These are phyloP conservation scores for Alternaria conjuncta DNA, from an alignment of 2,329 filamentous ascomycete species.

Conservation along the genomic window DNA sequence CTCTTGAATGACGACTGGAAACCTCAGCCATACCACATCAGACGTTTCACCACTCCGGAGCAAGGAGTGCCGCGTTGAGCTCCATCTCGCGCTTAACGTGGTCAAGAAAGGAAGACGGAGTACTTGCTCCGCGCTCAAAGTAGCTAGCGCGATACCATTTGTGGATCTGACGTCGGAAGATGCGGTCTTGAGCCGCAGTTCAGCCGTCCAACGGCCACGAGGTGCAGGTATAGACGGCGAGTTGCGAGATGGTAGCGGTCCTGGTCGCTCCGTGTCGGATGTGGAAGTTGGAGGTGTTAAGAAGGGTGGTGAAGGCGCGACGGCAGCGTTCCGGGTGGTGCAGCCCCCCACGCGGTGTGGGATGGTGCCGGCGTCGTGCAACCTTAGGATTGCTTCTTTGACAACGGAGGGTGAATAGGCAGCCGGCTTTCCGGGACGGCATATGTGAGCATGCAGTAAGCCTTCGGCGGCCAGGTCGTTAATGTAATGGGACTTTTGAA, in stretches of 20 bases:
- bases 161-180: slow-evolving; percentile 26
- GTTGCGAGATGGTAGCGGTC: slow-evolving; percentile 25
- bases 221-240: slow-evolving; percentile 17
- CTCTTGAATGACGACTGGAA: slow-evolving; percentile 7
- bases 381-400: not conserved
- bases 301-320: slow-evolving; percentile 1
- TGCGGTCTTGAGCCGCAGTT: slow-evolving; percentile 19
- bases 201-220: slow-evolving; percentile 18
- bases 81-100: slow-evolving; percentile 33
- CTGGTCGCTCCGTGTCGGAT: slow-evolving; percentile 28
- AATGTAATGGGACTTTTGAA: not conserved
- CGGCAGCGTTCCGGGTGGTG: slow-evolving; percentile 6
- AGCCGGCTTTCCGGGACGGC: not conserved
- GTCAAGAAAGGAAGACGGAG: slow-evolving; percentile 19
- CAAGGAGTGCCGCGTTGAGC: slow-evolving; percentile 32
- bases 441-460: not conserved
- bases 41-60: slow-evolving; percentile 35
- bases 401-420: not conserved
- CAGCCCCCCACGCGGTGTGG: slow-evolving; percentile 9
- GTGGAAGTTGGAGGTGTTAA: slow-evolving; percentile 5
- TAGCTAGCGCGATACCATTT: slow-evolving; percentile 20
- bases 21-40: slow-evolving; percentile 29
- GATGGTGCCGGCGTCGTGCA: not conserved
- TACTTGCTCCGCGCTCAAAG: slow-evolving; percentile 27
- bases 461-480: not conserved